Percentiles rank a stretch among this genome's conserved stretches.
These are phyloP conservation scores for Citrus sinensis DNA, from an alignment of 345 rosid genomes.

Conservation along the genomic window DNA sequence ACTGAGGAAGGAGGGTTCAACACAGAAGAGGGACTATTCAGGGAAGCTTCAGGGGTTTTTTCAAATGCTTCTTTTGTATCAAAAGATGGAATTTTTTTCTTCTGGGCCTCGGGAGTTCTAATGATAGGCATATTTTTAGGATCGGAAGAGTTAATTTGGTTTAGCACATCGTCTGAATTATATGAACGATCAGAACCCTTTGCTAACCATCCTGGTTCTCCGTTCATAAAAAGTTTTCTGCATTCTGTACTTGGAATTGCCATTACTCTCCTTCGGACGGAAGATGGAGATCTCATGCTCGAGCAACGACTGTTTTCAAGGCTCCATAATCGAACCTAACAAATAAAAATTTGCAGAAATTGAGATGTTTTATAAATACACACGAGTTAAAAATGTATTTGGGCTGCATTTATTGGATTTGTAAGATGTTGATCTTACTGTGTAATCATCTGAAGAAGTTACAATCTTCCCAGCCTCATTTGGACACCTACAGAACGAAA, in stretches of 20 bases:
- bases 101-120: slow-evolving; percentile 57
- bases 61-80: slow-evolving; percentile 37
- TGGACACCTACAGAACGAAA: slow-evolving; percentile 48
- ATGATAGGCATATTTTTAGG: slow-evolving; percentile 22
- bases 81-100: slow-evolving; percentile 22
- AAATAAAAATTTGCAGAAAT: background rate
- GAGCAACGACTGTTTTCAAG: slow-evolving; percentile 39
- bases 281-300: slow-evolving; percentile 39
- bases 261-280: slow-evolving; percentile 66
- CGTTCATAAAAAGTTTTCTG: slow-evolving; percentile 33
- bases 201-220: slow-evolving; percentile 22
- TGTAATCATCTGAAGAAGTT: slow-evolving; percentile 83
- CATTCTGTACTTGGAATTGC: slow-evolving; percentile 51
- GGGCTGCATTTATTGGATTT: background rate
- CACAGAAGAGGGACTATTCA: slow-evolving; percentile 77
- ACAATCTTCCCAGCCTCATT: slow-evolving; percentile 64
- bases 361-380: background rate
- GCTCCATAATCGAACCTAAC: slow-evolving; percentile 75
- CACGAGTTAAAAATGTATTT: background rate
- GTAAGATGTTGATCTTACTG: slow-evolving; percentile 34
- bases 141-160: slow-evolving; percentile 19
- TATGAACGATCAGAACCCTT: slow-evolving; percentile 25
- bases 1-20: slow-evolving; percentile 79
- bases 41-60: slow-evolving; percentile 52
- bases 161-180: slow-evolving; percentile 23